Evolutionary conservation across 495 filamentous ascomycete species (phyloP).

Genomic region (Daldinia vernicosa): DNA sequence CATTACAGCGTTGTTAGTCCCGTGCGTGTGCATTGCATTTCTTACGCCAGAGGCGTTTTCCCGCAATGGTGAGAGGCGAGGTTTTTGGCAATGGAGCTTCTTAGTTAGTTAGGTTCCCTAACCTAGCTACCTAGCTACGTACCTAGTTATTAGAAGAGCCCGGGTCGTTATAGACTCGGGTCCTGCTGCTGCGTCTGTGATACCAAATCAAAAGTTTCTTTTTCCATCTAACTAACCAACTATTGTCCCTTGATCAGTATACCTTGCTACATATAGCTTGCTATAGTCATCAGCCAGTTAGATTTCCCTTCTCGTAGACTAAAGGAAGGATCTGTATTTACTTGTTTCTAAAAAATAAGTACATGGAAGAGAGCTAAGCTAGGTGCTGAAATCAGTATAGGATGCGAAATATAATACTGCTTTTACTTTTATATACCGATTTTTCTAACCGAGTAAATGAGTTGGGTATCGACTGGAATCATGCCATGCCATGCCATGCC

Average conservation of each 20-base stretch:
- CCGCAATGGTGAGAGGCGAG: background rate
- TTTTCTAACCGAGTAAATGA: slow-evolving; percentile 19
- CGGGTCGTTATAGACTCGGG: background rate
- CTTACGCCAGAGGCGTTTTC: slow-evolving; percentile 1
- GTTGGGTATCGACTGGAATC: slow-evolving; percentile 34
- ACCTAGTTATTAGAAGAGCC: background rate
- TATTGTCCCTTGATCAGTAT: background rate
- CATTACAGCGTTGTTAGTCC: background rate
- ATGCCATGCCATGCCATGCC: slow-evolving; percentile 5
- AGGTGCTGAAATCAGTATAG: too few relatives aligned
- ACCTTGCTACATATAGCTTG: too few relatives aligned
- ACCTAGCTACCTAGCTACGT: background rate
- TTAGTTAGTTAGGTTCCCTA: background rate
- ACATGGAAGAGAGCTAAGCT: too few relatives aligned
- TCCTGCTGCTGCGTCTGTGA: slow-evolving; percentile 9
- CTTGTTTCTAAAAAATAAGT: too few relatives aligned
- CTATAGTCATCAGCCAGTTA: too few relatives aligned
- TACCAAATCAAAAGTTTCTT: slow-evolving; percentile 34
- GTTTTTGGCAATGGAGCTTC: background rate
- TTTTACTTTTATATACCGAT: background rate
- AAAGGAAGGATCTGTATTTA: too few relatives aligned
- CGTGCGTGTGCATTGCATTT: background rate
- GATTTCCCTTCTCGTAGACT: too few relatives aligned
- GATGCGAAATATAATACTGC: background rate
- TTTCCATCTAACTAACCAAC: slow-evolving; percentile 4